Evolutionary conservation across 768 basidiomycete genomes (phyloP).

Genomic region (Fomitopsis pulvina): DNA sequence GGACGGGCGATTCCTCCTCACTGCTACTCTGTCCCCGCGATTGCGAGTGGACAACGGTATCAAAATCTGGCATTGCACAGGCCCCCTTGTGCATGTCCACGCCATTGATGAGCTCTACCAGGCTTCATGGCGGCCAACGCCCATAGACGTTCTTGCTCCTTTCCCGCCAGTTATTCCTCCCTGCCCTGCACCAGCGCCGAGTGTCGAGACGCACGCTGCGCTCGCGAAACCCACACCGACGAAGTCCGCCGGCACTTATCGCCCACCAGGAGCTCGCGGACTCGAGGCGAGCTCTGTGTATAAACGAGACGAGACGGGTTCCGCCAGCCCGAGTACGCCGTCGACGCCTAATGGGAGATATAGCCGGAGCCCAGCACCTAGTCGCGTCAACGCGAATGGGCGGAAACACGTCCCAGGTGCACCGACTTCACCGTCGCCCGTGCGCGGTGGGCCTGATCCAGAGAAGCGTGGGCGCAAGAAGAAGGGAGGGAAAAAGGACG

Average conservation of each 20-base stretch:
- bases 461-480: slow-evolving; percentile 56
- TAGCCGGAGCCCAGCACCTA: slow-evolving; percentile 48
- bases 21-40: slow-evolving; percentile 92
- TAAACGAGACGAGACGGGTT: slow-evolving; percentile 67
- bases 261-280: slow-evolving; percentile 91
- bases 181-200: slow-evolving; percentile 59
- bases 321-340: slow-evolving; percentile 50
- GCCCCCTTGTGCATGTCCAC: slow-evolving; percentile 82
- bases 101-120: slow-evolving; percentile 86
- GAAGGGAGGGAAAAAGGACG: slow-evolving; percentile 40
- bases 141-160: slow-evolving; percentile 54
- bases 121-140: slow-evolving; percentile 72
- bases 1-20: slow-evolving; percentile 87
- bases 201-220: slow-evolving; percentile 43
- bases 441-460: slow-evolving; percentile 34
- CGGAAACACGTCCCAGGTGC: slow-evolving; percentile 71
- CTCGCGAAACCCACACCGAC: slow-evolving; percentile 47
- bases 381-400: slow-evolving; percentile 32
- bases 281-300: slow-evolving; percentile 82
- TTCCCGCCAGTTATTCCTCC: slow-evolving; percentile 65
- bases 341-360: slow-evolving; percentile 60
- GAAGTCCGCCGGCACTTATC: slow-evolving; percentile 82
- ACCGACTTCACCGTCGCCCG: slow-evolving; percentile 41
- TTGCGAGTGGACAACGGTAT: slow-evolving; percentile 96
- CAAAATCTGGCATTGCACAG: slow-evolving; percentile 92